Evolutionary conservation across 371 early-diverging fungal species (phyloP), one percentile per base, ranked within the genome.

Genomic region (Lichtheimia corymbifera): DNA sequence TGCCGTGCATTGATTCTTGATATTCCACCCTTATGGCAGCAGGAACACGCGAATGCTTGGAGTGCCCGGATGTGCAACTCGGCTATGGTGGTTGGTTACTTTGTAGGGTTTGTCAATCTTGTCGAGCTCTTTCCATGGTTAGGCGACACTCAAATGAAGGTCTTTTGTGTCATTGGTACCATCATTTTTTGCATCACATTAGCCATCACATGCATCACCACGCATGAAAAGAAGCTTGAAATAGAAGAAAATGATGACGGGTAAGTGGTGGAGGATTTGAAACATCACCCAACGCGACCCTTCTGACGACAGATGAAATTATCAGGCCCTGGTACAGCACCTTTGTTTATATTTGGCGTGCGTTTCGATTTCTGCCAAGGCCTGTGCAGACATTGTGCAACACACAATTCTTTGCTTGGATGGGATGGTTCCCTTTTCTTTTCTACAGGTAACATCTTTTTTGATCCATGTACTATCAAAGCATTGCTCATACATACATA

Each of bases 371-470:
- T 28, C 63, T 92, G 20, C 91, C 93, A 0, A 61, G 43, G 11
- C 82, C 88, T 9, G 76, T 92, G 5, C 86, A 87, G 57, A 66
- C 77, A 45, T 69, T 94, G 22, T 92, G 92, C 63, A 86, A 88
- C 56, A 86, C 89, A 0, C 94, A 94, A 57, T 88, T 94, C 67
- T 91, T 88, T 73, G 87, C 88, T 12, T 94, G 93, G 93, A 82
- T 92, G 83, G 93, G 90, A n/a, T 91, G 92, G 90, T 94, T 94
- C 64, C 91, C 93, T 0, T 87, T 84, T 57, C 61, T 87, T 47
- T 84, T 87, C 52, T 87, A 85, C 67, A 81, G 77, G 64, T 74
- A 71, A 4, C 0, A 9, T 35, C 22, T 22, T 22, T 22, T 22
- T 22, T 22, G 22, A 52, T 4, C 20, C 27, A 22, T 24, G 20